A percentile compares a stretch with the other conserved stretches of the same genome.
These are phyloP conservation scores for Phytophthora melonis DNA, from an alignment of 352 stramenopile species.

Conservation along the genomic window DNA sequence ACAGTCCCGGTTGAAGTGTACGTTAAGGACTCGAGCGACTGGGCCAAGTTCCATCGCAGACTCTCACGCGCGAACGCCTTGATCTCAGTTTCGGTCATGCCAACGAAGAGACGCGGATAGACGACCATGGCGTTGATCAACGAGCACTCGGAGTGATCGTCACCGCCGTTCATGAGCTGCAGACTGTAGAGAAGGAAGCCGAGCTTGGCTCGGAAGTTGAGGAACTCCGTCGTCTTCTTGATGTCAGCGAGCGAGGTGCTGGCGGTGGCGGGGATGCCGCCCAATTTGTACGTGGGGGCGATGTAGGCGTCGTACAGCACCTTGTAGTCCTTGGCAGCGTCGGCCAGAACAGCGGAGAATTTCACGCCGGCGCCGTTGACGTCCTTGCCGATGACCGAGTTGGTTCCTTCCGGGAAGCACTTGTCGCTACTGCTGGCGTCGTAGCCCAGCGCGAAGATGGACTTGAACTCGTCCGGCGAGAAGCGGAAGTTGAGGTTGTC, in stretches of 20 bases:
- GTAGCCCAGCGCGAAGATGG: constrained; percentile 51
- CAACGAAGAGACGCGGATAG: constrained; percentile 51
- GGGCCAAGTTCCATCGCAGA: constrained; percentile 45
- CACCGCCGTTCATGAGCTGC: constrained; percentile 38
- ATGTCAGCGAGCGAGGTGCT: constrained; percentile 28
- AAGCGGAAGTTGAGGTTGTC: constrained; percentile 54
- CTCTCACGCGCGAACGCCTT: constrained; percentile 39
- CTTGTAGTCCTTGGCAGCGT: constrained; percentile 43
- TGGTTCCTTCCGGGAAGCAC: constrained; percentile 42
- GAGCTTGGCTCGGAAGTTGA: constrained; percentile 60
- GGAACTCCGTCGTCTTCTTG: constrained; percentile 42
- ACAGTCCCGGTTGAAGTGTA: constrained; percentile 45
- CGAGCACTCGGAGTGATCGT: constrained; percentile 41
- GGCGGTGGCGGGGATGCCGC: not conserved
- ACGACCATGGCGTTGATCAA: constrained; percentile 51
- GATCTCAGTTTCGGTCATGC: constrained; percentile 56
- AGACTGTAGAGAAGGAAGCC: constrained; percentile 47
- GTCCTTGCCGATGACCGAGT: constrained; percentile 44
- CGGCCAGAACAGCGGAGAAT: constrained; percentile 30
- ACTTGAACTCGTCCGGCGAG: constrained; percentile 41
- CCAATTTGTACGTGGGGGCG: constrained; percentile 47
- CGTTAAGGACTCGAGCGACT: constrained; percentile 38
- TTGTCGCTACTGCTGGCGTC: constrained; percentile 42
- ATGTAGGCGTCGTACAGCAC: constrained; percentile 60
- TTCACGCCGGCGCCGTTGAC: constrained; percentile 42